Conservation (phyloP, 1,139 yeast species). For the Protomyces arabidopsidicola region DNA sequence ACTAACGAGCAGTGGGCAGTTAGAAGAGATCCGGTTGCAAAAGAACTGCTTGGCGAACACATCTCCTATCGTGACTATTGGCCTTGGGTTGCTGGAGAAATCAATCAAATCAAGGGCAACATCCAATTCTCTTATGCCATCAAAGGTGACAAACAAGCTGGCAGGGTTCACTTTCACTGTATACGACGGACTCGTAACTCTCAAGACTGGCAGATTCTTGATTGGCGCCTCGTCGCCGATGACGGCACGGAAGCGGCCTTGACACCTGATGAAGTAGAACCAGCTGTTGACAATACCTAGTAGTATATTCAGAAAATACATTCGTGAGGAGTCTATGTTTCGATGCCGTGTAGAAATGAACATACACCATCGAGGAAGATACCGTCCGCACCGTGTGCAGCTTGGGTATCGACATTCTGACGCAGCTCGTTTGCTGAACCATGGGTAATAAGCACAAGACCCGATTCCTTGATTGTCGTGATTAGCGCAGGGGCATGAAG, state of each 20-base stretch:
- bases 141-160: slow-evolving; percentile 48
- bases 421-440: slow-evolving; percentile 35
- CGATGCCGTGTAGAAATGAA: slow-evolving; percentile 17
- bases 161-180: slow-evolving; percentile 14
- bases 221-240: slow-evolving; percentile 8
- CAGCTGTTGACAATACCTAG: neutral
- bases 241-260: neutral
- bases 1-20: slow-evolving; percentile 51
- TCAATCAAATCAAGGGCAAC: slow-evolving; percentile 76
- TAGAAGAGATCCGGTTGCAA: slow-evolving; percentile 70
- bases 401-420: slow-evolving; percentile 31
- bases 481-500: slow-evolving; percentile 68
- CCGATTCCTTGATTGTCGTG: slow-evolving; percentile 71
- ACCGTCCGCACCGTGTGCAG: slow-evolving; percentile 20
- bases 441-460: slow-evolving; percentile 72
- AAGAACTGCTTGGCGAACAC: slow-evolving; percentile 62
- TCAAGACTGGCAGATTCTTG: slow-evolving; percentile 18
- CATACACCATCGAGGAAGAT: slow-evolving; percentile 15
- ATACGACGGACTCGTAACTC: slow-evolving; percentile 8
- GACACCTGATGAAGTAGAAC: slow-evolving; percentile 11
- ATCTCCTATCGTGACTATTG: slow-evolving; percentile 61
- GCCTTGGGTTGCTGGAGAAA: slow-evolving; percentile 86
- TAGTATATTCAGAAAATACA: neutral
- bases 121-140: slow-evolving; percentile 70
- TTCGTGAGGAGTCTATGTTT: neutral